These are phyloP conservation scores for Clitoria ternatea DNA, from an alignment of 306 rosid genomes.

Conservation along the genomic window DNA sequence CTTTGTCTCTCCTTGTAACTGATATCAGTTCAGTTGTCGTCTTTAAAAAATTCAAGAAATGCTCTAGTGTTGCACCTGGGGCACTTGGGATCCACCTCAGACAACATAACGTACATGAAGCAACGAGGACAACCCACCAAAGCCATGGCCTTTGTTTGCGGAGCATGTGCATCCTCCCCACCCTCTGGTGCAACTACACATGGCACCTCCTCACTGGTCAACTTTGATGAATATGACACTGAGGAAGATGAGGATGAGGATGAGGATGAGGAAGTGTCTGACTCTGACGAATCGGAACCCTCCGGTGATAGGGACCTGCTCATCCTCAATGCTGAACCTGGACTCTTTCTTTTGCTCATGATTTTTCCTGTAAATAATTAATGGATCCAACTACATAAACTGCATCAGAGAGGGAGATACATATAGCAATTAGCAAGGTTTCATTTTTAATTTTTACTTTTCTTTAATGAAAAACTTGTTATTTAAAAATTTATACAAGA, in stretches of 20 bases:
- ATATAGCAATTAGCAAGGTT: background rate
- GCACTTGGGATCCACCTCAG: constrained; percentile 43
- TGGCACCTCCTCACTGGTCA: background rate
- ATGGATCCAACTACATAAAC: too few species aligned
- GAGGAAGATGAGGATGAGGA: constrained; percentile 2
- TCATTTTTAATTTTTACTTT: too few species aligned
- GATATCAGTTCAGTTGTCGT: background rate
- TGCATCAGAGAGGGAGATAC: too few species aligned
- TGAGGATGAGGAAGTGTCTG: background rate
- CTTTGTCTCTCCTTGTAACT: too few species aligned
- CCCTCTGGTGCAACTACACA: background rate
- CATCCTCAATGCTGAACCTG: background rate
- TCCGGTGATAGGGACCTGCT: background rate
- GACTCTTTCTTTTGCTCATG: constrained; percentile 16
- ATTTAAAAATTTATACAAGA: too few species aligned
- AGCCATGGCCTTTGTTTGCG: constrained; percentile 32
- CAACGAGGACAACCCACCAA: constrained; percentile 49
- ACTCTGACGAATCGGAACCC: background rate
- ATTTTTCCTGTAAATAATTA: too few species aligned
- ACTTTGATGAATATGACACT: background rate
- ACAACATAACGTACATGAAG: constrained; percentile 41
- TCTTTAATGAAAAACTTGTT: too few species aligned
- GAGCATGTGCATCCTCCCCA: background rate
- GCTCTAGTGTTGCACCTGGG: constrained; percentile 52
- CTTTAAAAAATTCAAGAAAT: constrained; percentile 39